Evolutionary conservation across 306 rosid species (phyloP).

Genomic region (Medicago ruthenica): DNA sequence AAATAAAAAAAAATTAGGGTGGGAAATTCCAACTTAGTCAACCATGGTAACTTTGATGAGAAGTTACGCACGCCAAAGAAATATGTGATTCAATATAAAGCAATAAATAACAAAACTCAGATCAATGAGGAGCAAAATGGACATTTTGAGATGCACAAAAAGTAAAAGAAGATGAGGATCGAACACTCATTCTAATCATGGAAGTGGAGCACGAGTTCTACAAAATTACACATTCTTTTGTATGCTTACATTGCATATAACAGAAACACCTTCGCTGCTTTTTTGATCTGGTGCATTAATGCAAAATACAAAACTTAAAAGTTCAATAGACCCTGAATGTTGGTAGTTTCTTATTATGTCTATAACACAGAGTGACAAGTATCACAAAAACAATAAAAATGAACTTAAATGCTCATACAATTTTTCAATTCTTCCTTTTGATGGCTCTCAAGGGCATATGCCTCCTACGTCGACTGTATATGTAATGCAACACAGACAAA

Average conservation of each 20-base stretch:
- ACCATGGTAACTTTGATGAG: slow-evolving; percentile 23
- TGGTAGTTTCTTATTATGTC: neutral
- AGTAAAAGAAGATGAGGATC: neutral
- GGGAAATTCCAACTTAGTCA: slow-evolving; percentile 20
- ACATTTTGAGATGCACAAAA: slow-evolving; percentile 17
- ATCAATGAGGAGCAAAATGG: slow-evolving; percentile 6
- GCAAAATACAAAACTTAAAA: slow-evolving; percentile 30
- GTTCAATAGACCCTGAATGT: slow-evolving; percentile 9
- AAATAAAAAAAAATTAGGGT: slow-evolving; percentile 10
- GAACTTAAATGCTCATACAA: neutral
- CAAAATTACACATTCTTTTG: slow-evolving; percentile 2
- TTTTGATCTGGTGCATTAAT: neutral
- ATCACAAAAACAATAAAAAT: neutral
- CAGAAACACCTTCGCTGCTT: neutral
- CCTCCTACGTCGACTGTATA: slow-evolving; percentile 5
- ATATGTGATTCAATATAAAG: slow-evolving; percentile 9
- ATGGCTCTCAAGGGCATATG: neutral
- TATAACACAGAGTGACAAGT: neutral
- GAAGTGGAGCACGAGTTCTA: neutral
- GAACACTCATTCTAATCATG: neutral
- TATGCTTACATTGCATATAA: slow-evolving; percentile 18
- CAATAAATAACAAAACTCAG: slow-evolving; percentile 4
- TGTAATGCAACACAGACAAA: slow-evolving; percentile 11
- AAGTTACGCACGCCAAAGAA: neutral
- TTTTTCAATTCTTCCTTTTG: slow-evolving; percentile 8